These are phyloP conservation scores for Perkinsus marinus DNA, from an alignment of 169 alveolate species.

Conservation along the genomic window DNA sequence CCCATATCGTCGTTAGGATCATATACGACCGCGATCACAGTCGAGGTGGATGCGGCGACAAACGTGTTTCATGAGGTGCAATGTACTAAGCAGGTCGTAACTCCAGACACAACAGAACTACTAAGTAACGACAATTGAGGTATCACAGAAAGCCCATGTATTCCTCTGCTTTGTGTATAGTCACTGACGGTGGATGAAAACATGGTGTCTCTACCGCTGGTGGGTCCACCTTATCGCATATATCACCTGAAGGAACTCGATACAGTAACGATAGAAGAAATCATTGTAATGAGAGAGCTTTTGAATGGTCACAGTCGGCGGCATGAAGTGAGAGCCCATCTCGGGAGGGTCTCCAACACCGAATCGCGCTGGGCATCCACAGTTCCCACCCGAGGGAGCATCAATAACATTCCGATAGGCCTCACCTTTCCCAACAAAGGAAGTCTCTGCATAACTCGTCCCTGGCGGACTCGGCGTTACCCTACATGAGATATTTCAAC, in stretches of 20 bases:
- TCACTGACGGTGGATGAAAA: background rate
- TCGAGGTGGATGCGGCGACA: too few relatives aligned
- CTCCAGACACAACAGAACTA: too few relatives aligned
- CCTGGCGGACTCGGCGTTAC: background rate
- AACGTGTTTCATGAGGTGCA: too few relatives aligned
- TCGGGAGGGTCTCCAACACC: background rate
- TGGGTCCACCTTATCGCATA: background rate
- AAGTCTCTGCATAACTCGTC: background rate
- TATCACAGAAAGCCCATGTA: background rate
- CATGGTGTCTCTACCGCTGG: background rate
- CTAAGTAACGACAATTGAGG: too few relatives aligned
- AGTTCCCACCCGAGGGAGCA: background rate
- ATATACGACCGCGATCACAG: too few relatives aligned
- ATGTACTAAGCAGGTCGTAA: too few relatives aligned
- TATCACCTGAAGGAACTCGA: background rate
- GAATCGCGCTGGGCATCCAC: background rate
- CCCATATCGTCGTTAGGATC: too few relatives aligned
- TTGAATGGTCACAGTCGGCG: background rate
- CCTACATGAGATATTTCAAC: background rate
- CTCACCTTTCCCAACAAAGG: background rate
- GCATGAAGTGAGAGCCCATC: background rate
- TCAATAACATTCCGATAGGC: background rate
- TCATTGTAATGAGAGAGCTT: background rate
- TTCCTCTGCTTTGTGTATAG: background rate
- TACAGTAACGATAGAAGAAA: background rate